A percentile compares a stretch with the other conserved stretches of the same genome.
Conservation (phyloP, 192 early-diverging fungal genomes). For the Backusella psychrophila region DNA sequence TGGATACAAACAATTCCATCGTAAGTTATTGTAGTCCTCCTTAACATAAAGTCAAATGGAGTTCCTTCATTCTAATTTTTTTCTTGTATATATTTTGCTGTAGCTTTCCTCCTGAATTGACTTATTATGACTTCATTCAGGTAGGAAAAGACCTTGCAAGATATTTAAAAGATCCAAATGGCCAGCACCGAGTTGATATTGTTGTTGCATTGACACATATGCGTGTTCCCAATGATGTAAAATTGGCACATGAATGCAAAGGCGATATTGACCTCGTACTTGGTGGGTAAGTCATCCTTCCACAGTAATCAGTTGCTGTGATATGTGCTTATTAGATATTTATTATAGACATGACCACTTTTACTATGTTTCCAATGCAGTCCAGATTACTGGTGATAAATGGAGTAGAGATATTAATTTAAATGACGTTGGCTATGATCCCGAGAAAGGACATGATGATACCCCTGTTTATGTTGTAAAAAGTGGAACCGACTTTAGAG, state of each 20-base stretch:
- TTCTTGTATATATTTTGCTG: background rate
- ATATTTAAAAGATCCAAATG: slow-evolving; percentile 36
- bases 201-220: slow-evolving; percentile 75
- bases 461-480: slow-evolving; percentile 54
- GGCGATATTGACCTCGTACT: slow-evolving; percentile 66
- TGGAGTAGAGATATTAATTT: slow-evolving; percentile 39
- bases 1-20: slow-evolving; percentile 67
- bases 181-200: slow-evolving; percentile 51
- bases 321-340: background rate
- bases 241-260: slow-evolving; percentile 44
- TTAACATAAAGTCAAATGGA: background rate
- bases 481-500: slow-evolving; percentile 69
- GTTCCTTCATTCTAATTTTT: background rate
- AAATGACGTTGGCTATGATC: slow-evolving; percentile 36
- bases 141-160: slow-evolving; percentile 40
- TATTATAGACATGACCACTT: slow-evolving; percentile 61
- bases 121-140: slow-evolving; percentile 58
- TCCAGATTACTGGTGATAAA: slow-evolving; percentile 37
- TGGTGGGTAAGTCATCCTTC: slow-evolving; percentile 44
- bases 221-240: slow-evolving; percentile 66
- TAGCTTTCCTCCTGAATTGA: slow-evolving; percentile 52
- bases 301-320: background rate
- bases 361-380: slow-evolving; percentile 57
- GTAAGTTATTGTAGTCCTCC: slow-evolving; percentile 13
- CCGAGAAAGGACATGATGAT: slow-evolving; percentile 29